Evolutionary conservation across 176 grass and related monocot species (phyloP).

Genomic region (Zoysia pacifica): DNA sequence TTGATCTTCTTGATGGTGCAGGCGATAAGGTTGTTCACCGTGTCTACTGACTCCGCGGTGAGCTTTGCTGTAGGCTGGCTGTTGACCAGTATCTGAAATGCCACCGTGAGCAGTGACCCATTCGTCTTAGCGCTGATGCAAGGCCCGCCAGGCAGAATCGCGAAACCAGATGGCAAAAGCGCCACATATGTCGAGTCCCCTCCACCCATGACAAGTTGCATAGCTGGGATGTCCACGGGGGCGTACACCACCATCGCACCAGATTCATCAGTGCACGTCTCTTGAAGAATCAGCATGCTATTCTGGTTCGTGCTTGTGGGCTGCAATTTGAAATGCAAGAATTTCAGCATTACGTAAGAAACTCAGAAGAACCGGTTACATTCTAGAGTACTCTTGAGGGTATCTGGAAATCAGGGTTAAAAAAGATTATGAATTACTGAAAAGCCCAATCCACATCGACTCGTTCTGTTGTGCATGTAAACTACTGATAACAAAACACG

Average conservation of each 20-base stretch:
- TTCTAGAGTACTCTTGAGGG: not conserved
- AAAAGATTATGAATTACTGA: not conserved
- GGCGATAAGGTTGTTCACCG: constrained; percentile 70
- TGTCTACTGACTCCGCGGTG: constrained; percentile 77
- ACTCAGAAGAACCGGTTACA: not conserved
- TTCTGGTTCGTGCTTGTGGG: constrained; percentile 58
- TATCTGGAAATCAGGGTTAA: not conserved
- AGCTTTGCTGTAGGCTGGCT: constrained; percentile 79
- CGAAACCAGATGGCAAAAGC: constrained; percentile 79
- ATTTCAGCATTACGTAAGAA: not conserved
- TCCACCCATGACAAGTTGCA: constrained; percentile 84
- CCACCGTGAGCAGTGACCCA: constrained; percentile 78
- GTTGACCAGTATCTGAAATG: constrained; percentile 97
- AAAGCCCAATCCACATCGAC: not conserved
- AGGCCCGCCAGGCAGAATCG: constrained; percentile 59
- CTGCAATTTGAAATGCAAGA: constrained; percentile 37
- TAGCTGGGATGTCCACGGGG: constrained; percentile 84
- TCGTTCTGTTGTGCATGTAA: not conserved
- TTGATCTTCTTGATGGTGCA: constrained; percentile 93
- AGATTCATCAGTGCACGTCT: constrained; percentile 71
- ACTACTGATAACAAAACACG: constrained; percentile 3
- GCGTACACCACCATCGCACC: constrained; percentile 85
- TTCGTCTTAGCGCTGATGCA: constrained; percentile 30
- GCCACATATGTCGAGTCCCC: constrained; percentile 68
- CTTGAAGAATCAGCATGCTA: constrained; percentile 93